phyloP scores from a whole-genome alignment of 164 flowering plant genomes.

The Berberis vulgaris region DNA sequence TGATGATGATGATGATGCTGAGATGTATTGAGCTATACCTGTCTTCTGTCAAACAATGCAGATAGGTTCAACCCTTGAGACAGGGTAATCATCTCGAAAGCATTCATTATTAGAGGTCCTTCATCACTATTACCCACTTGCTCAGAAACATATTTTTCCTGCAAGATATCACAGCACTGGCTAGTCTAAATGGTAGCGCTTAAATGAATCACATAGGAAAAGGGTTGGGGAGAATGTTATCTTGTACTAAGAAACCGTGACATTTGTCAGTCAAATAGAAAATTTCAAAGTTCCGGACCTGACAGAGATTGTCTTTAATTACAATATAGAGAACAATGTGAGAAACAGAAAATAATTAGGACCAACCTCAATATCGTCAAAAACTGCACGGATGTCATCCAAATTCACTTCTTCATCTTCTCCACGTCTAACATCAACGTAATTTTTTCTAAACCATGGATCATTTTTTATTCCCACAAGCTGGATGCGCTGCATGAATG shows the following conservation, averaged over 20 bases:
- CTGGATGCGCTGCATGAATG: slow-evolving; percentile 58
- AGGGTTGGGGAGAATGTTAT: not conserved
- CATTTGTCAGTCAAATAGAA: not conserved
- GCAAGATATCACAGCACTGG: slow-evolving; percentile 15
- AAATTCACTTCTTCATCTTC: slow-evolving; percentile 78
- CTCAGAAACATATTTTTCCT: slow-evolving; percentile 82
- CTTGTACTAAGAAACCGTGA: not conserved
- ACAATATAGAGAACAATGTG: not conserved
- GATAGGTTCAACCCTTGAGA: slow-evolving; percentile 95
- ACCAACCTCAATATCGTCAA: slow-evolving; percentile 88
- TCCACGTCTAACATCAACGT: slow-evolving; percentile 38
- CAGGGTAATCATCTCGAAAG: slow-evolving; percentile 96
- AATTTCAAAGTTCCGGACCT: not conserved
- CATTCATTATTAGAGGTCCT: slow-evolving; percentile 93
- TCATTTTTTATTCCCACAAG: slow-evolving; percentile 64
- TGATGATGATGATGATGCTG: not conserved
- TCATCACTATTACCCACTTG: slow-evolving; percentile 27
- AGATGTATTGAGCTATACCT: slow-evolving; percentile 38
- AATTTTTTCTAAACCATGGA: slow-evolving; percentile 72
- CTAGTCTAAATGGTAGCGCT: slow-evolving; percentile 1
- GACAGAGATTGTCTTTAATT: not conserved
- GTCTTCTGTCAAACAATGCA: slow-evolving; percentile 81
- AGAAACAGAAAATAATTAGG: not conserved
- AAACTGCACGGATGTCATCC: slow-evolving; percentile 89
- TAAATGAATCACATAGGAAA: not conserved